Conservation (phyloP, 306 rosid genomes). For the Purshia tridentata region DNA sequence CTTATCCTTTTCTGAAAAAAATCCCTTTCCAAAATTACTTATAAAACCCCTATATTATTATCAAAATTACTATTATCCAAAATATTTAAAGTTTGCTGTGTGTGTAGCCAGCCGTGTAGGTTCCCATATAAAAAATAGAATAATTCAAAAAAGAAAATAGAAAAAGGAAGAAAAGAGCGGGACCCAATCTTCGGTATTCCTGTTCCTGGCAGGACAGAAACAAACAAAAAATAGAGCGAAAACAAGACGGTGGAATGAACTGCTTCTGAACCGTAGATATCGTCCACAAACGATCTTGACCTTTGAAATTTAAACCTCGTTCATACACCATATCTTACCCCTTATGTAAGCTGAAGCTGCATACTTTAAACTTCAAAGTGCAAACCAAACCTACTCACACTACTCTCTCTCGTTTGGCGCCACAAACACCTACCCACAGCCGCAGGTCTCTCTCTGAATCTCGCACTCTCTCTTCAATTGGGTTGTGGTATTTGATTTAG, state of each 20-base stretch:
- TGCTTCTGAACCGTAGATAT: neutral
- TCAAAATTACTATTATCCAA: too few species aligned
- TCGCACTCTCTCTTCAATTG: neutral
- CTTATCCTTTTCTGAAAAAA: too few species aligned
- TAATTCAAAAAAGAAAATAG: too few species aligned
- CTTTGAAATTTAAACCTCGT: neutral
- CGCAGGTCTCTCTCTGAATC: conserved; percentile 16
- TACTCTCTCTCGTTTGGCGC: conserved; percentile 42
- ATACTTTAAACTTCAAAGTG: neutral
- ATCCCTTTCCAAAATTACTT: too few species aligned
- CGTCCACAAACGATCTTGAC: neutral
- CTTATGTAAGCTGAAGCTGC: neutral
- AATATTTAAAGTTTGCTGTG: too few species aligned
- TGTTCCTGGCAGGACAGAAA: too few species aligned
- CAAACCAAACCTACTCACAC: neutral
- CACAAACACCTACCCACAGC: conserved; percentile 31
- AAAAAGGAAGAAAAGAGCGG: too few species aligned
- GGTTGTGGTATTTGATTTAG: neutral
- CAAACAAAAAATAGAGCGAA: neutral
- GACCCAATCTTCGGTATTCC: too few species aligned
- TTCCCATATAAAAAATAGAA: too few species aligned
- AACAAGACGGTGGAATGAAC: neutral
- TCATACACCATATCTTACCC: neutral
- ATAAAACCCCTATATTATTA: too few species aligned
- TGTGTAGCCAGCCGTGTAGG: too few species aligned